These are phyloP conservation scores for Monosporozyma servazzii DNA, from an alignment of 805 yeast species.

Conservation along the genomic window DNA sequence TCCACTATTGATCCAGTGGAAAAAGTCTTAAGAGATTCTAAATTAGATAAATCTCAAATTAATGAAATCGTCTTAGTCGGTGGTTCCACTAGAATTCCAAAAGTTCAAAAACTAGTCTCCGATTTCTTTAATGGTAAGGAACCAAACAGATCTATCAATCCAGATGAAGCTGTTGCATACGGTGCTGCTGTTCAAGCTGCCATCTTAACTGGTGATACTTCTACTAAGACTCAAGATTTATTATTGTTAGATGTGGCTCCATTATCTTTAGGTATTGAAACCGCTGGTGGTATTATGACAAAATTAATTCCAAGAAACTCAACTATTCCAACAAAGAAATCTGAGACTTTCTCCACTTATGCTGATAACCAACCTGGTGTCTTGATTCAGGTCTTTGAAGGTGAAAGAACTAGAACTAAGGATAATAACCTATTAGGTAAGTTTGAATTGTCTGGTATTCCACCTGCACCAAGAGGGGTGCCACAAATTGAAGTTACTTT, in stretches of 20 bases:
- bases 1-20: conserved; percentile 92
- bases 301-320: conserved; percentile 95
- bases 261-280: conserved; percentile 93
- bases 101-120: conserved; percentile 87
- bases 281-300: conserved; percentile 99
- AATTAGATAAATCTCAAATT: conserved; percentile 81
- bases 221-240: conserved; percentile 92
- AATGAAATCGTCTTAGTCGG: conserved; percentile 93
- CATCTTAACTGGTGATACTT: conserved; percentile 89
- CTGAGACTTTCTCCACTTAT: conserved; percentile 92
- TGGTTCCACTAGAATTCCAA: conserved; percentile 98
- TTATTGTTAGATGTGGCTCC: conserved; percentile 95
- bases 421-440: conserved; percentile 96
- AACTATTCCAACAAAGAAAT: conserved; percentile 94
- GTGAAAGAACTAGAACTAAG: conserved; percentile 94
- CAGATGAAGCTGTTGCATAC: conserved; percentile 98
- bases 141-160: conserved; percentile 93
- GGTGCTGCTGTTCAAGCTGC: conserved; percentile 99
- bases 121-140: conserved; percentile 97
- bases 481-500: conserved; percentile 97
- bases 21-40: conserved; percentile 85
- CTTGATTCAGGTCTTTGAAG: conserved; percentile 92
- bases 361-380: conserved; percentile 99
- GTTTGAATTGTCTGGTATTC: conserved; percentile 92
- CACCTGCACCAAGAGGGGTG: conserved; percentile 98